Conservation (phyloP, 192 early-diverging fungal genomes). For the Rhizophlyctis rosea region DNA sequence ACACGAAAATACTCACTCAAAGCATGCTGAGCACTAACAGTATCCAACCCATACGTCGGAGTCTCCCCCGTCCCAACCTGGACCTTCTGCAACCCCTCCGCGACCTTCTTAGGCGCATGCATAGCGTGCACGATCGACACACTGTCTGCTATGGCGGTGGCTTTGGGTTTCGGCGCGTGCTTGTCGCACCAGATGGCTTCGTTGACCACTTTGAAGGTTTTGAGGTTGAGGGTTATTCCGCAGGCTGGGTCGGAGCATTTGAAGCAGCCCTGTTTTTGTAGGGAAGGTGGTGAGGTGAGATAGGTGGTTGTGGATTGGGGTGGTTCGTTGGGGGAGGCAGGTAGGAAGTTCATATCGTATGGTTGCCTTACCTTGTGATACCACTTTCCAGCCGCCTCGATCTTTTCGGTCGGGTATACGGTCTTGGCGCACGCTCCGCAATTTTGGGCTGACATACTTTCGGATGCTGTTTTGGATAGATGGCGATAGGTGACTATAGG, state of each 20-base stretch:
- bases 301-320: background rate
- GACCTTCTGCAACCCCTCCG: constrained; percentile 38
- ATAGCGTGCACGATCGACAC: constrained; percentile 21
- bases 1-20: constrained; percentile 16
- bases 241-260: constrained; percentile 39
- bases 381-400: constrained; percentile 38
- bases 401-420: constrained; percentile 44
- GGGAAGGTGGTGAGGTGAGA: background rate
- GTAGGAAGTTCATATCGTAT: background rate
- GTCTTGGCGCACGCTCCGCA: constrained; percentile 39
- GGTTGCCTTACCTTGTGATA: constrained; percentile 38
- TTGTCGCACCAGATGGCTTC: constrained; percentile 35
- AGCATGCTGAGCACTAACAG: constrained; percentile 33
- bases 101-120: constrained; percentile 37
- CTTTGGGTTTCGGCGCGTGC: constrained; percentile 37
- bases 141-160: constrained; percentile 26
- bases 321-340: background rate
- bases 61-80: constrained; percentile 40
- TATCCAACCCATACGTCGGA: constrained; percentile 31
- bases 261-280: constrained; percentile 40
- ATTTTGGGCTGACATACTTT: constrained; percentile 26
- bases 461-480: too few relatives aligned
- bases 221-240: constrained; percentile 34
- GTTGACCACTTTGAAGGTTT: constrained; percentile 42
- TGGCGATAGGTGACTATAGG: too few relatives aligned